Percentiles rank a stretch among this genome's conserved stretches.
These are phyloP conservation scores for Arachis monticola DNA, from an alignment of 331 rosid species.

Conservation along the genomic window DNA sequence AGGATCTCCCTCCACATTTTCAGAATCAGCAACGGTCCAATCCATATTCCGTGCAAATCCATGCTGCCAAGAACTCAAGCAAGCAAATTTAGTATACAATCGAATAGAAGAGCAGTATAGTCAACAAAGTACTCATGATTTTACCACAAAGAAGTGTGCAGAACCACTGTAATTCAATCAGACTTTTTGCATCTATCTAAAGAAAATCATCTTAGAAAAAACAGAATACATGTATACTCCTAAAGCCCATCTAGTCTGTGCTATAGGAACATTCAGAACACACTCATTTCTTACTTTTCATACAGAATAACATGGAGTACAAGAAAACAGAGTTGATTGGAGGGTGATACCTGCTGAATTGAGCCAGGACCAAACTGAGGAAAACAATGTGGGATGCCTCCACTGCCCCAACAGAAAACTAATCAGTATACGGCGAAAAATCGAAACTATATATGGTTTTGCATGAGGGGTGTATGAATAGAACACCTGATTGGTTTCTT, in stretches of 20 bases:
- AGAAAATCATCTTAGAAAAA: neutral
- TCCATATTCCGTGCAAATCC: slow-evolving; percentile 92
- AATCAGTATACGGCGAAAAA: slow-evolving; percentile 40
- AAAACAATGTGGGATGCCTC: slow-evolving; percentile 97
- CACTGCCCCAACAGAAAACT: slow-evolving; percentile 58
- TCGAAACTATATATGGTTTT: neutral
- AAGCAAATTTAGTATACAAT: slow-evolving; percentile 16
- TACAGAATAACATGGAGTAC: neutral
- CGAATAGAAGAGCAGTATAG: too few species aligned
- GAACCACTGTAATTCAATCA: too few species aligned
- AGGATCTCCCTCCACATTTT: slow-evolving; percentile 76
- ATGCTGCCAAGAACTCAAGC: slow-evolving; percentile 59
- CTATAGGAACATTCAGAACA: too few species aligned
- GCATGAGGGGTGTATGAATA: neutral
- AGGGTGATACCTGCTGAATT: slow-evolving; percentile 78
- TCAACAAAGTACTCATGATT: too few species aligned
- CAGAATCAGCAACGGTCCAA: slow-evolving; percentile 78
- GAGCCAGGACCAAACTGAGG: slow-evolving; percentile 99
- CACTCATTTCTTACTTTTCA: too few species aligned
- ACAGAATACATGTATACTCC: neutral
- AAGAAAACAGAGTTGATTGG: slow-evolving; percentile 17
- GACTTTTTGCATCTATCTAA: too few species aligned
- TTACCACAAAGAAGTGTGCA: too few species aligned
- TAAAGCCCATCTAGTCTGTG: too few species aligned
- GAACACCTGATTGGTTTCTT: slow-evolving; percentile 89